These are phyloP conservation scores for Teunomyces gatunensis DNA, from an alignment of 805 yeast species.

Conservation along the genomic window DNA sequence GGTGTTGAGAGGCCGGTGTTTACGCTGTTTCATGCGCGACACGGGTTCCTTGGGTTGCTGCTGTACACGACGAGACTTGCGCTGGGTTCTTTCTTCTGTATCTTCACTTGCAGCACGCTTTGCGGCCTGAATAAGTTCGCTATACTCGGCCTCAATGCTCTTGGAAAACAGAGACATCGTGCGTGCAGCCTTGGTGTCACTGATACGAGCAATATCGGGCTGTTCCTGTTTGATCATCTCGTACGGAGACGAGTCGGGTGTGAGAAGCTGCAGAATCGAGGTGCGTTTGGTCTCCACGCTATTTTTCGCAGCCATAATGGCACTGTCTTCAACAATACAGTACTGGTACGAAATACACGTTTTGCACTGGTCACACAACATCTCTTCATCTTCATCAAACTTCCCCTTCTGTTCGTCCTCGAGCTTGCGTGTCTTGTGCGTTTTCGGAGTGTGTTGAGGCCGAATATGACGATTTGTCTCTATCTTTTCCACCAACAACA, in stretches of 20 bases:
- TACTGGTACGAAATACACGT: conserved; percentile 49
- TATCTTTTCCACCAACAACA: conserved; percentile 14
- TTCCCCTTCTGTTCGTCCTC: conserved; percentile 19
- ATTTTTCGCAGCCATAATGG: neutral
- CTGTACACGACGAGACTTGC: conserved; percentile 11
- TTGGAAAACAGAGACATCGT: conserved; percentile 2
- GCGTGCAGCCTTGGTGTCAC: conserved; percentile 4
- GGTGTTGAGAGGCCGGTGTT: conserved; percentile 13
- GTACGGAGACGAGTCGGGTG: conserved; percentile 39
- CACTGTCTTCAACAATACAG: conserved; percentile 27
- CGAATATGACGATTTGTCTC: conserved; percentile 14
- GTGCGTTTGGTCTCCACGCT: conserved; percentile 4
- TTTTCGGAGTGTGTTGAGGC: conserved; percentile 11
- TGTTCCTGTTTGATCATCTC: conserved; percentile 8
- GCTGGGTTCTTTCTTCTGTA: conserved; percentile 3
- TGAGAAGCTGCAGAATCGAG: conserved; percentile 27
- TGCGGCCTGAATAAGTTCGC: conserved; percentile 15
- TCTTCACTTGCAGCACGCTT: conserved; percentile 13
- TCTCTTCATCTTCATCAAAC: conserved; percentile 35
- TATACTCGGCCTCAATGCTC: conserved; percentile 17
- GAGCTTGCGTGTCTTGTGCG: conserved; percentile 12
- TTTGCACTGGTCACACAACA: conserved; percentile 48
- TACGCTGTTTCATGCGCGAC: conserved; percentile 3
- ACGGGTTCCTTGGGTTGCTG: conserved; percentile 14
- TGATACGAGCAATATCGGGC: neutral